Percentiles rank a stretch among this genome's conserved stretches.
phyloP scores from a whole-genome alignment of 768 basidiomycete genomes.

The Amanita rimosa region DNA sequence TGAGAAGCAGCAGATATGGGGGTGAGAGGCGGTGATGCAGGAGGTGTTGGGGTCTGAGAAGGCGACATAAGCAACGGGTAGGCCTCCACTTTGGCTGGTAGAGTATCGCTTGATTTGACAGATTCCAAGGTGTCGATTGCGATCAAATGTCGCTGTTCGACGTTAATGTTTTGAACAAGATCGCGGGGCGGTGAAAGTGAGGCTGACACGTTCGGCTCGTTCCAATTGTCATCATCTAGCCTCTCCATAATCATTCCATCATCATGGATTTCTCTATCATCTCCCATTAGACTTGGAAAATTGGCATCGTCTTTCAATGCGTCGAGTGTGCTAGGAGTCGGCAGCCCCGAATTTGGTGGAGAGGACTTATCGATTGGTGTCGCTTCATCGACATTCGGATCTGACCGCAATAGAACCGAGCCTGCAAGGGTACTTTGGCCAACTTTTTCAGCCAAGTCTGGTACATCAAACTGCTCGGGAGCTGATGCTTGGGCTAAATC shows the following conservation, averaged over 20 bases:
- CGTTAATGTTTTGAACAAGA: not conserved
- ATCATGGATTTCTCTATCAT: not conserved
- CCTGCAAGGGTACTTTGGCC: not conserved
- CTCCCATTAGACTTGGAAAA: not conserved
- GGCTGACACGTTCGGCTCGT: not conserved
- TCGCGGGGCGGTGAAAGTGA: not conserved
- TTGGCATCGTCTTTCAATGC: not conserved
- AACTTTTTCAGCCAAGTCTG: not conserved
- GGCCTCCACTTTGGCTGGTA: not conserved
- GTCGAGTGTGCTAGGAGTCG: not conserved
- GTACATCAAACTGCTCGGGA: not conserved
- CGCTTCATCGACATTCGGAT: not conserved
- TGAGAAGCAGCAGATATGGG: slow-evolving; percentile 6
- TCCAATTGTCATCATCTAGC: not conserved
- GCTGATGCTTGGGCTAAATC: not conserved
- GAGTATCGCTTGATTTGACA: not conserved
- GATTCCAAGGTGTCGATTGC: not conserved
- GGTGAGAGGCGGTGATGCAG: slow-evolving; percentile 26
- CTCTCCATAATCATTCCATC: not conserved
- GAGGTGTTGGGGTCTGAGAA: slow-evolving; percentile 31
- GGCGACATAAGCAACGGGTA: not conserved
- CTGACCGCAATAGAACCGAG: not conserved
- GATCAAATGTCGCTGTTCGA: not conserved
- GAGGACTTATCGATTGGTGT: not conserved
- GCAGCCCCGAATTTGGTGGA: not conserved